Conservation (phyloP, 345 rosid genomes). For the Syzygium grande region DNA sequence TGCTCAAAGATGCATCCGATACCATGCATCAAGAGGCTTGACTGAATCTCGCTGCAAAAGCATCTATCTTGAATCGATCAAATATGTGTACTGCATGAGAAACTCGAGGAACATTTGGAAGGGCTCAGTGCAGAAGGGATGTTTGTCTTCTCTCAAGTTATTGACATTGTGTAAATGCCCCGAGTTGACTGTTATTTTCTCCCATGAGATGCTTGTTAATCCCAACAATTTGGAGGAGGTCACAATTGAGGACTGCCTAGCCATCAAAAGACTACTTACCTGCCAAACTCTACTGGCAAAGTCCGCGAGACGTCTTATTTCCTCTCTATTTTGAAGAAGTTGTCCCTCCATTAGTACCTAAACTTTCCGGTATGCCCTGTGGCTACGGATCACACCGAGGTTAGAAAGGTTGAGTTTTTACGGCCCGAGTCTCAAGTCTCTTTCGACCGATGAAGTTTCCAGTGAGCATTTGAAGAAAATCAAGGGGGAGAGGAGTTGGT, state of each 20-base stretch:
- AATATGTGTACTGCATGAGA: constrained; percentile 9
- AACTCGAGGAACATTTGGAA: background rate
- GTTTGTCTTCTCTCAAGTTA: background rate
- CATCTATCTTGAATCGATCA: background rate
- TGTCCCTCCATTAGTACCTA: background rate
- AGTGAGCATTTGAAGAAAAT: background rate
- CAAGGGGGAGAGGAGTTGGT: background rate
- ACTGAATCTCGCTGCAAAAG: background rate
- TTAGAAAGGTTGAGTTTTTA: background rate
- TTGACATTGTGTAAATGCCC: background rate
- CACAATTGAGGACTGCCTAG: background rate
- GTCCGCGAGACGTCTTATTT: background rate
- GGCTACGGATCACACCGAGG: background rate
- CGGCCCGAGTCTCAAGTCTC: background rate
- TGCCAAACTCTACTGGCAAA: background rate
- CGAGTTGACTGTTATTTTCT: background rate
- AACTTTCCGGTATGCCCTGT: background rate
- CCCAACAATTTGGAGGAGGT: background rate
- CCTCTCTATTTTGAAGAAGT: background rate
- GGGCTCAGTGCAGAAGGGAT: background rate
- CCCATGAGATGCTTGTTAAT: background rate
- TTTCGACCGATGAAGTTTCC: background rate
- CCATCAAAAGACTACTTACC: background rate
- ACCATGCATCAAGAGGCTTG: background rate
- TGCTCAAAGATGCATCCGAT: constrained; percentile 3